Evolutionary conservation across 805 yeast species (phyloP).

Genomic region (Priceomyces fermenticarens): DNA sequence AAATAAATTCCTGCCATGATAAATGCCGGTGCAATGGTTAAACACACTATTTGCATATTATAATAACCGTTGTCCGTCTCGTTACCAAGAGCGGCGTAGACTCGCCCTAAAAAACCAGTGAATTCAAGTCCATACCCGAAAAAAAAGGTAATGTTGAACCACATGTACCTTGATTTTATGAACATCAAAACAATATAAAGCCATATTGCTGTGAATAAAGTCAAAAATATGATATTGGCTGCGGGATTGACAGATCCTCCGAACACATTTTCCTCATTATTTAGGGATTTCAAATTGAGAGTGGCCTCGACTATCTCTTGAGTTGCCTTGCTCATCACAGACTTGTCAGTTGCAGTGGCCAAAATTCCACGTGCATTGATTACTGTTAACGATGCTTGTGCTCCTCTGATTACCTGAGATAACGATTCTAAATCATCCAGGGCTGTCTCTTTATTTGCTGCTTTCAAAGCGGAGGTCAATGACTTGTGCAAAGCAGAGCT

Average conservation of each 20-base stretch:
- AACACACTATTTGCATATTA: conserved; percentile 60
- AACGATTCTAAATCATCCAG: conserved; percentile 11
- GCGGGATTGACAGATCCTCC: conserved; percentile 45
- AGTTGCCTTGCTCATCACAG: conserved; percentile 16
- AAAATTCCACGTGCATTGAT: conserved; percentile 21
- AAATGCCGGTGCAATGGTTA: conserved; percentile 81
- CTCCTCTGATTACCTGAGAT: conserved; percentile 24
- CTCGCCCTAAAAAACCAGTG: conserved; percentile 65
- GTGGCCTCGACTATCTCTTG: conserved; percentile 17
- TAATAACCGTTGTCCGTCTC: conserved; percentile 36
- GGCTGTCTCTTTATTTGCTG: conserved; percentile 20
- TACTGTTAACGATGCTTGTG: conserved; percentile 30
- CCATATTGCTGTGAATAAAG: conserved; percentile 49
- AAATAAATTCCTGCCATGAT: conserved; percentile 82
- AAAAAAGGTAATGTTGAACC: conserved; percentile 42
- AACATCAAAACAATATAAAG: conserved; percentile 33
- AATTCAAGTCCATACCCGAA: conserved; percentile 60
- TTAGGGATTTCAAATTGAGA: conserved; percentile 14
- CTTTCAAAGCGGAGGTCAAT: conserved; percentile 2
- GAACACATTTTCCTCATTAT: conserved; percentile 20
- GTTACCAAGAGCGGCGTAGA: conserved; percentile 42
- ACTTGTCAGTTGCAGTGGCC: conserved; percentile 33
- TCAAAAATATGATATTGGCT: conserved; percentile 58
- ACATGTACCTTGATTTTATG: conserved; percentile 63
- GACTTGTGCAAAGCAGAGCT: conserved; percentile 15